phyloP scores from a whole-genome alignment of 1,139 yeast genomes.

The Lipomyces yarrowii region DNA sequence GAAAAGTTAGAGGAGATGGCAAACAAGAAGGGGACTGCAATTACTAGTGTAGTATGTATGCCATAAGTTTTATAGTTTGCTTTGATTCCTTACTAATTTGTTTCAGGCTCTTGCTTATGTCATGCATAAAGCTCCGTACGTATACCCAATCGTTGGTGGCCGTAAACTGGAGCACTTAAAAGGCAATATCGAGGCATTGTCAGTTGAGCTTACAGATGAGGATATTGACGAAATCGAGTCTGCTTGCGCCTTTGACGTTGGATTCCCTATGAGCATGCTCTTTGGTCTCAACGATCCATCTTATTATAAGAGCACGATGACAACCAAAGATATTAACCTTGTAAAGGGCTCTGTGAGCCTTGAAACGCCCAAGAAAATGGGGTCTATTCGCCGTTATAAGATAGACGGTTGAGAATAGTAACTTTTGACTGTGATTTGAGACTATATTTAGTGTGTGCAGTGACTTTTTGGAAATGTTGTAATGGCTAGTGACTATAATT shows the following conservation, averaged over 20 bases:
- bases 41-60: conserved; percentile 9
- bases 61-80: not conserved
- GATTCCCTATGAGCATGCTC: conserved; percentile 23
- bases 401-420: not conserved
- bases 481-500: too few species aligned
- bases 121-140: conserved; percentile 34
- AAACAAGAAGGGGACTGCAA: conserved; percentile 29
- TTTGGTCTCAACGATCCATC: not conserved
- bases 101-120: conserved; percentile 37
- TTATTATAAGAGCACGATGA: conserved; percentile 4
- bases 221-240: conserved; percentile 28
- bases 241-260: conserved; percentile 9
- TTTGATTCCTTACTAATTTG: conserved; percentile 11
- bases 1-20: conserved; percentile 35
- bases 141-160: conserved; percentile 35
- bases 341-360: not conserved
- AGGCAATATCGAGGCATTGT: conserved; percentile 31
- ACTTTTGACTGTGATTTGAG: too few species aligned
- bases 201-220: conserved; percentile 24
- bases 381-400: not conserved
- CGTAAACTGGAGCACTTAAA: conserved; percentile 30
- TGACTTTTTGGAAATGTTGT: too few species aligned
- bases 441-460: too few species aligned
- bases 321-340: conserved; percentile 6
- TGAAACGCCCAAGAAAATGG: not conserved